These are phyloP conservation scores for Hura crepitans DNA, from an alignment of 441 rosid genomes.

Conservation along the genomic window DNA sequence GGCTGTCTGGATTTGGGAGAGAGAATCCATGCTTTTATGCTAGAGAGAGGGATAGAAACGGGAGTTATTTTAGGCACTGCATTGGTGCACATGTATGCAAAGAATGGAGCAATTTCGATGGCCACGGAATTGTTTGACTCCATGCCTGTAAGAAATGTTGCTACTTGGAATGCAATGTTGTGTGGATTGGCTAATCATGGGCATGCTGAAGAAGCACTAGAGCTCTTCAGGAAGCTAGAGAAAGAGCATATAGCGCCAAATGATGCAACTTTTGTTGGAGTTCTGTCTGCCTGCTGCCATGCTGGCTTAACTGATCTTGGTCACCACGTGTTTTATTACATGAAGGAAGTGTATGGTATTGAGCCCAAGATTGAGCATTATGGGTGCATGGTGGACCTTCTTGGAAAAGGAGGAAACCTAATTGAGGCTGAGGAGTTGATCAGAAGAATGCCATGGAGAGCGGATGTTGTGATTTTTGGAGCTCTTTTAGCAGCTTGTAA, in stretches of 20 bases:
- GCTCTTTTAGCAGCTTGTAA: slow-evolving; percentile 12
- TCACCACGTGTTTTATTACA: background rate
- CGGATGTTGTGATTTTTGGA: slow-evolving; percentile 13
- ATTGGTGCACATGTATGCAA: slow-evolving; percentile 14
- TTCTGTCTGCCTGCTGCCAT: slow-evolving; percentile 12
- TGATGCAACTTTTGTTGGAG: slow-evolving; percentile 14
- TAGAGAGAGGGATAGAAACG: slow-evolving; percentile 7
- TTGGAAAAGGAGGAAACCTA: slow-evolving; percentile 11
- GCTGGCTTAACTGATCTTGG: slow-evolving; percentile 11
- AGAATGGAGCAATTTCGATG: slow-evolving; percentile 6
- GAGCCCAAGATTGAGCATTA: slow-evolving; percentile 16
- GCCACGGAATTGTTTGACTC: slow-evolving; percentile 6
- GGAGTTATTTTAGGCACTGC: slow-evolving; percentile 14
- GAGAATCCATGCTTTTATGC: slow-evolving; percentile 11
- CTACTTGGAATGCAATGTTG: slow-evolving; percentile 17
- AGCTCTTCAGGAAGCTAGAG: slow-evolving; percentile 5
- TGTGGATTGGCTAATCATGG: slow-evolving; percentile 14
- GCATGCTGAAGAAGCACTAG: slow-evolving; percentile 9
- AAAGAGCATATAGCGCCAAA: slow-evolving; percentile 7
- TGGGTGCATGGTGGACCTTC: slow-evolving; percentile 16
- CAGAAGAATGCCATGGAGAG: slow-evolving; percentile 9
- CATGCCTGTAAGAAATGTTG: slow-evolving; percentile 5
- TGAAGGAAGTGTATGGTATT: slow-evolving; percentile 13
- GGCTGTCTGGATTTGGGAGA: slow-evolving; percentile 14
- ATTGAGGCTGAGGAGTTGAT: slow-evolving; percentile 15